A percentile compares a stretch with the other conserved stretches of the same genome.
These are phyloP conservation scores for Tulasnella sp. DNA, from an alignment of 768 basidiomycete genomes.

Conservation along the genomic window DNA sequence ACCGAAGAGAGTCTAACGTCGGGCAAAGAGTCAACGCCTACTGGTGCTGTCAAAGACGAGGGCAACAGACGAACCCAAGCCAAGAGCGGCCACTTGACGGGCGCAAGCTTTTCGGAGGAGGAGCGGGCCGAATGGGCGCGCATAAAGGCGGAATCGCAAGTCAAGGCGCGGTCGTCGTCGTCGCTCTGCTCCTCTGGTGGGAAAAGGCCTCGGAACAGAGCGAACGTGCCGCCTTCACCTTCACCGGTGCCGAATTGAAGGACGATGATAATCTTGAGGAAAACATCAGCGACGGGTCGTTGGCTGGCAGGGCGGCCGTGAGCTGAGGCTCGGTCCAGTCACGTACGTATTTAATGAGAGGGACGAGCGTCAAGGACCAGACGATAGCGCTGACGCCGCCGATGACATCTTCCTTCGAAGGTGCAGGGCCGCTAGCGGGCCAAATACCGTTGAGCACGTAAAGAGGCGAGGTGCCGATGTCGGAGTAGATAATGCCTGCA, in stretches of 20 bases:
- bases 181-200: slow-evolving; percentile 53
- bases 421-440: slow-evolving; percentile 53
- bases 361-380: slow-evolving; percentile 65
- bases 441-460: slow-evolving; percentile 71
- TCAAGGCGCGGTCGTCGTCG: slow-evolving; percentile 59
- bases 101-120: slow-evolving; percentile 39
- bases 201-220: slow-evolving; percentile 63
- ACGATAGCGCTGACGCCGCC: slow-evolving; percentile 66
- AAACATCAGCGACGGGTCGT: neutral
- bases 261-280: slow-evolving; percentile 53
- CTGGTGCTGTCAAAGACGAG: neutral
- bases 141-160: slow-evolving; percentile 47
- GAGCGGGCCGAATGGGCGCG: slow-evolving; percentile 42
- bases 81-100: slow-evolving; percentile 54
- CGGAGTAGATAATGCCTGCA: slow-evolving; percentile 50
- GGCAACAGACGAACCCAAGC: slow-evolving; percentile 53
- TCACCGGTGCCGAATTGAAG: slow-evolving; percentile 55
- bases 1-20: slow-evolving; percentile 59
- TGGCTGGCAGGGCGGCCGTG: neutral
- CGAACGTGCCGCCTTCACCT: slow-evolving; percentile 73
- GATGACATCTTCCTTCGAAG: slow-evolving; percentile 62
- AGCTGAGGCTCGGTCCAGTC: neutral
- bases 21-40: neutral
- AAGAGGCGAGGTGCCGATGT: slow-evolving; percentile 44
- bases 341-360: slow-evolving; percentile 66